Percentiles rank a stretch among this genome's conserved stretches.
phyloP scores from a whole-genome alignment of 2,329 filamentous ascomycete species.

The Parascedosporium putredinis region DNA sequence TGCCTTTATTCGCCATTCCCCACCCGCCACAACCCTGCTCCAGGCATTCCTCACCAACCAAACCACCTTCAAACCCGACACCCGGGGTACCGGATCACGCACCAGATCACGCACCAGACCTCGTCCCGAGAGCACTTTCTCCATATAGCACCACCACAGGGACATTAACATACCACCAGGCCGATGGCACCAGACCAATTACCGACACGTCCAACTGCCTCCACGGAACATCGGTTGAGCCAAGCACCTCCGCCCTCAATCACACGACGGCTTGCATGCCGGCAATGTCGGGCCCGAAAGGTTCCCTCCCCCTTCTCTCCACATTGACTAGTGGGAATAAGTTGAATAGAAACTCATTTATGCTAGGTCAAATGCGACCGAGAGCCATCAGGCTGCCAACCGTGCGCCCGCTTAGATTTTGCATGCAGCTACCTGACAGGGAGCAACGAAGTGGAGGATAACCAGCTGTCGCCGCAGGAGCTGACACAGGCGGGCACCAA shows the following conservation, averaged over 20 bases:
- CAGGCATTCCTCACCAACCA: too few relatives aligned
- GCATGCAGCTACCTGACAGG: neutral
- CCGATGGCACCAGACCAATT: neutral
- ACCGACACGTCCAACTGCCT: neutral
- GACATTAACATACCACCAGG: too few relatives aligned
- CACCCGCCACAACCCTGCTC: too few relatives aligned
- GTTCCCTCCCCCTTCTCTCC: neutral
- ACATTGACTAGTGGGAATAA: neutral
- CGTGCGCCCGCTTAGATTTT: neutral
- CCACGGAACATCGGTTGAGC: neutral
- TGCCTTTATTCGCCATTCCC: too few relatives aligned
- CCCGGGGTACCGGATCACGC: too few relatives aligned
- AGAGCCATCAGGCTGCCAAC: slow-evolving; percentile 6
- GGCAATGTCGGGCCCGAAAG: neutral
- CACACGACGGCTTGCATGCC: neutral
- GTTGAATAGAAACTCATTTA: neutral
- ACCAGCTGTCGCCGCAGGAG: neutral
- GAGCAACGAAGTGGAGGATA: neutral
- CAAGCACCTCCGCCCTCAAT: neutral
- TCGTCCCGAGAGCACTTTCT: too few relatives aligned
- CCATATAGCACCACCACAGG: too few relatives aligned
- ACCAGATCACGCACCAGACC: too few relatives aligned
- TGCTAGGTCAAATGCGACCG: slow-evolving; percentile 20
- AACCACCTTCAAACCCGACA: too few relatives aligned
- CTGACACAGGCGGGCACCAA: slow-evolving; percentile 20